phyloP scores from a whole-genome alignment of 2,329 filamentous ascomycete species.

The Botryotinia calthae region DNA sequence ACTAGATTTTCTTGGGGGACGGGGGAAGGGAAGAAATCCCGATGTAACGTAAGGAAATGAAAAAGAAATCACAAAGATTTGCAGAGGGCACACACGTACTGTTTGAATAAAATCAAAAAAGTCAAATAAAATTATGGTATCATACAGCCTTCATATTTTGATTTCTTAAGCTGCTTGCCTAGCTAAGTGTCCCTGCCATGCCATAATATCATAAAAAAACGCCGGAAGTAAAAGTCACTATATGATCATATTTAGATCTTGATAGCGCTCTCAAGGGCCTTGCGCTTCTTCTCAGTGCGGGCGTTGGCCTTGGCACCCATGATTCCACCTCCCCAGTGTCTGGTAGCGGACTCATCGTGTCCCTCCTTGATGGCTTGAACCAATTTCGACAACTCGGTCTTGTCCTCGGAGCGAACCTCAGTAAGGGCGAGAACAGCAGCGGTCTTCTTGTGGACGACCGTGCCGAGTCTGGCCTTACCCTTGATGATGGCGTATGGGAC shows the following conservation, averaged over 20 bases:
- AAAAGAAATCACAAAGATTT: background rate
- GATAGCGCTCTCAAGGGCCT: conserved; percentile 90
- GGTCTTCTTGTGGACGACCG: conserved; percentile 99
- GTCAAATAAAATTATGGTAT: conserved; percentile 34
- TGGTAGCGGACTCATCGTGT: conserved; percentile 87
- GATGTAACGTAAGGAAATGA: background rate
- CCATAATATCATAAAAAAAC: conserved; percentile 40
- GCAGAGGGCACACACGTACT: conserved; percentile 1
- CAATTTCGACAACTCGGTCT: conserved; percentile 96
- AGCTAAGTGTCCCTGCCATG: conserved; percentile 37
- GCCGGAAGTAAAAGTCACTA: conserved; percentile 31
- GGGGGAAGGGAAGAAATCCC: background rate
- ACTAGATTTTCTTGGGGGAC: background rate
- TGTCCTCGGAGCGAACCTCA: conserved; percentile 97
- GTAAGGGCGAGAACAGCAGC: conserved; percentile 93
- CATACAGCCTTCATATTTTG: conserved; percentile 38
- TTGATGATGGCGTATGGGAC: conserved; percentile 98
- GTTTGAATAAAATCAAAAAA: conserved; percentile 12
- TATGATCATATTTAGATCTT: conserved; percentile 73
- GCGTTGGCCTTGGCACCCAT: conserved; percentile 93
- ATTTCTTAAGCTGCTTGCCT: conserved; percentile 28
- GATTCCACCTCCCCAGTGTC: conserved; percentile 99
- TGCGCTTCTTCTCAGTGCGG: conserved; percentile 64
- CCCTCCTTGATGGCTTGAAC: conserved; percentile 96
- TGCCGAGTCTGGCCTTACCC: conserved; percentile 98